phyloP scores from a whole-genome alignment of 2,329 filamentous ascomycete genomes.

The Proliferodiscus dingleyae region DNA sequence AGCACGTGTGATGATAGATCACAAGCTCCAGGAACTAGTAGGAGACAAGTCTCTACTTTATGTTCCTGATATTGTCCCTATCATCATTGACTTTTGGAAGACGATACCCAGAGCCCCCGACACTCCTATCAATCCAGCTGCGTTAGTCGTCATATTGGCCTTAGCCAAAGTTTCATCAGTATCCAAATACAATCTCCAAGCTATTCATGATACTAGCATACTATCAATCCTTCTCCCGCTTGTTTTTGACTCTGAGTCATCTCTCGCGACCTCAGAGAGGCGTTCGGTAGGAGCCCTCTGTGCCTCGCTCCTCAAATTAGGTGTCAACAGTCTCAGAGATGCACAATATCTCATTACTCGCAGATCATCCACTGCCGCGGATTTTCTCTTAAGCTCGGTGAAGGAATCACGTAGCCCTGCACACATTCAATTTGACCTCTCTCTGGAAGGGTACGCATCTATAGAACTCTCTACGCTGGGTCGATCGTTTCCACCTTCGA shows the following conservation, averaged over 20 bases:
- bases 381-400: conserved; percentile 71
- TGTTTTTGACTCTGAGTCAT: conserved; percentile 49
- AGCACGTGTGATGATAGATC: conserved; percentile 26
- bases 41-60: conserved; percentile 47
- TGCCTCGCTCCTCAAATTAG: conserved; percentile 64
- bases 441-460: conserved; percentile 80
- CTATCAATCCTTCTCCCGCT: conserved; percentile 61
- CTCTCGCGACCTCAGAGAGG: conserved; percentile 51
- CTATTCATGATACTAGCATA: conserved; percentile 68
- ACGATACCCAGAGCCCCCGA: conserved; percentile 49
- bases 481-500: conserved; percentile 71
- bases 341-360: conserved; percentile 66
- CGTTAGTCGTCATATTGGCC: conserved; percentile 54
- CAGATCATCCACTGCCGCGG: conserved; percentile 49
- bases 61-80: conserved; percentile 59
- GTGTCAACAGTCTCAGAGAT: conserved; percentile 76
- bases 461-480: conserved; percentile 86
- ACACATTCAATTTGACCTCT: conserved; percentile 91
- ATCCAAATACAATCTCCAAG: conserved; percentile 65
- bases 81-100: conserved; percentile 60
- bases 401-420: conserved; percentile 71
- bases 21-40: conserved; percentile 44
- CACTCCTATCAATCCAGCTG: conserved; percentile 45
- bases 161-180: conserved; percentile 47
- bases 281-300: conserved; percentile 62